Base-by-base conservation (phyloP, 345 rosid genomes). In the Rhizophora mangle region DNA sequence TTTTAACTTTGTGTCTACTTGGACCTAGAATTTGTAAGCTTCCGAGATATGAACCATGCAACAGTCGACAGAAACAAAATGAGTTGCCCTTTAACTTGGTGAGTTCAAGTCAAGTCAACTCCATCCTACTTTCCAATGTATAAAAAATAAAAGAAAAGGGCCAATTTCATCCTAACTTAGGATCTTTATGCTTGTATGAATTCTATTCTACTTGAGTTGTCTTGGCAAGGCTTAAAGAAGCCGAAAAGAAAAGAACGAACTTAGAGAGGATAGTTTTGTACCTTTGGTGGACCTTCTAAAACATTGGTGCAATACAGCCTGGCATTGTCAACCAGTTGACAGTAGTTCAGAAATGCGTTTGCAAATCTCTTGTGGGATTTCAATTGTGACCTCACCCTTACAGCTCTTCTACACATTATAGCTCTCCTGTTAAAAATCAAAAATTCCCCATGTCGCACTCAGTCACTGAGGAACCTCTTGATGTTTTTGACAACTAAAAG, bases 331-430 rank as follows among this genome's bases (percentile, higher is more conserved):
- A 92, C 98, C 52, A 88, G 83, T 1, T 76, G 70, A 77, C 90
- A 86, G 36, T 92, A 95, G 34, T 72, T 80, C 47, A 80, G 88
- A 67, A 95, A 95, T 4, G 96, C 96, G 75, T 22, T 80, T 5
- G 99, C 98, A 62, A 92, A 95, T 72, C 88, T 87, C 84, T 87
- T 87, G 82, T 92, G 99, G 51, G 98, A 95, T 55, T 76, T 78
- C 60, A 95, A 70, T 64, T 95, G 98, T 11, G 99, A 85, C 52
- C 81, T 82, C 76, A 95, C 96, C 65, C 99, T 82, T 34, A 95
- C 97, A 2, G 96, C 98, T 72, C 99, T 86, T 67, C 84, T 81
- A 66, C 84, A 81, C 76, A 80, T 86, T 67, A 92, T 64, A 56
- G 98, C 96, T 81, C 99, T 92, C 90, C 96, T 90, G 2, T n/a